Evolutionary conservation across 2,329 filamentous ascomycete species (phyloP).

Genomic region (Ophiobolus disseminans): DNA sequence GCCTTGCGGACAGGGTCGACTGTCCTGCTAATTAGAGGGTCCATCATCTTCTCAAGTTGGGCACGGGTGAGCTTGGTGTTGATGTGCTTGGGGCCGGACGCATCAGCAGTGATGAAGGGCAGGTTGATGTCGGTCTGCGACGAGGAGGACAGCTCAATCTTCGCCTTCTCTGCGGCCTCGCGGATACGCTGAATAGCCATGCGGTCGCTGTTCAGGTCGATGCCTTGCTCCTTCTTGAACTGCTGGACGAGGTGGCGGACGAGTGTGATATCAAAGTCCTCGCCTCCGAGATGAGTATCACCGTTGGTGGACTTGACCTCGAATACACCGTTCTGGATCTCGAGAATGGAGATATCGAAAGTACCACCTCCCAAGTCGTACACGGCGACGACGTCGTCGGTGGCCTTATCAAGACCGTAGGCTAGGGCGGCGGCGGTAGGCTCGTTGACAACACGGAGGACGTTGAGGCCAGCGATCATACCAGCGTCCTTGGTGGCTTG

Average conservation of each 20-base stretch:
- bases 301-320: conserved; percentile 99
- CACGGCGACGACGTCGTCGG: conserved; percentile 87
- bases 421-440: conserved; percentile 94
- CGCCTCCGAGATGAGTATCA: conserved; percentile 97
- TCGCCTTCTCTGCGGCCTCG: conserved; percentile 98
- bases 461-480: conserved; percentile 94
- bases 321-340: conserved; percentile 97
- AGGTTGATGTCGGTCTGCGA: conserved; percentile 97
- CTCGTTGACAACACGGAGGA: conserved; percentile 97
- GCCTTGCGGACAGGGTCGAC: conserved; percentile 95
- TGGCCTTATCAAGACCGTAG: conserved; percentile 95
- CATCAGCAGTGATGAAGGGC: conserved; percentile 96
- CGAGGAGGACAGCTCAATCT: conserved; percentile 97
- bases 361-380: conserved; percentile 99
- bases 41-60: conserved; percentile 92
- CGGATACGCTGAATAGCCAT: conserved; percentile 99
- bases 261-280: conserved; percentile 95
- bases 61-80: conserved; percentile 92
- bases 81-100: conserved; percentile 97
- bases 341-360: conserved; percentile 97
- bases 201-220: conserved; percentile 89
- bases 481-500: conserved; percentile 98
- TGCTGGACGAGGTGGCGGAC: conserved; percentile 92
- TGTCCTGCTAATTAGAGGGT: conserved; percentile 84
- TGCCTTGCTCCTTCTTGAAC: conserved; percentile 94